A percentile compares a stretch with the other conserved stretches of the same genome.
These are phyloP conservation scores for Dactylellina cionopaga DNA, from an alignment of 2,329 filamentous ascomycete genomes.

Conservation along the genomic window DNA sequence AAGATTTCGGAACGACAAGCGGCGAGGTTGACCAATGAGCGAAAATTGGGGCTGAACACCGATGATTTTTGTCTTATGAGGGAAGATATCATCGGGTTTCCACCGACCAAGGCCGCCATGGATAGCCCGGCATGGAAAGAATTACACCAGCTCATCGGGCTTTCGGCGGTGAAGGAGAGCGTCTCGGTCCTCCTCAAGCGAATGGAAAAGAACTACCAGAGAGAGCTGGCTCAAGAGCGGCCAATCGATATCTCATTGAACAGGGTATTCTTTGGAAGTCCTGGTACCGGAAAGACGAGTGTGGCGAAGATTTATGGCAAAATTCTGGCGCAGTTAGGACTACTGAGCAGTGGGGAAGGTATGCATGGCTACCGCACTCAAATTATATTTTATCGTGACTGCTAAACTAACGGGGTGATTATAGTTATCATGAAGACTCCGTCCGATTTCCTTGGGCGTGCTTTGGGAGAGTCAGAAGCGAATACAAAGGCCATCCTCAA, in stretches of 20 bases:
- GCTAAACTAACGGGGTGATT: not conserved
- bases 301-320: slow-evolving; percentile 77
- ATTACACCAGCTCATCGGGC: slow-evolving; percentile 69
- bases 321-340: slow-evolving; percentile 74
- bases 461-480: slow-evolving; percentile 73
- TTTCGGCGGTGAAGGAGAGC: slow-evolving; percentile 71
- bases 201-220: slow-evolving; percentile 71
- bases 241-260: slow-evolving; percentile 70
- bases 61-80: slow-evolving; percentile 71
- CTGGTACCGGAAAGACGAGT: slow-evolving; percentile 80
- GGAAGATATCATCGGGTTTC: slow-evolving; percentile 77
- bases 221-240: slow-evolving; percentile 72
- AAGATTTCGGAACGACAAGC: slow-evolving; percentile 70
- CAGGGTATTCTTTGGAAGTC: slow-evolving; percentile 76
- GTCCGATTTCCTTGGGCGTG: slow-evolving; percentile 74
- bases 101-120: slow-evolving; percentile 68
- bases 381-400: not conserved
- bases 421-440: slow-evolving; percentile 74
- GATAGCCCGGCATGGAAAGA: slow-evolving; percentile 67
- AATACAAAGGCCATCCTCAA: slow-evolving; percentile 78
- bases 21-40: slow-evolving; percentile 65
- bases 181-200: slow-evolving; percentile 70
- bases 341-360: slow-evolving; percentile 73
- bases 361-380: not conserved
- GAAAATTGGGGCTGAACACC: slow-evolving; percentile 61